These are phyloP conservation scores for Leccinellum rugosiceps DNA, from an alignment of 768 basidiomycete genomes.

Conservation along the genomic window DNA sequence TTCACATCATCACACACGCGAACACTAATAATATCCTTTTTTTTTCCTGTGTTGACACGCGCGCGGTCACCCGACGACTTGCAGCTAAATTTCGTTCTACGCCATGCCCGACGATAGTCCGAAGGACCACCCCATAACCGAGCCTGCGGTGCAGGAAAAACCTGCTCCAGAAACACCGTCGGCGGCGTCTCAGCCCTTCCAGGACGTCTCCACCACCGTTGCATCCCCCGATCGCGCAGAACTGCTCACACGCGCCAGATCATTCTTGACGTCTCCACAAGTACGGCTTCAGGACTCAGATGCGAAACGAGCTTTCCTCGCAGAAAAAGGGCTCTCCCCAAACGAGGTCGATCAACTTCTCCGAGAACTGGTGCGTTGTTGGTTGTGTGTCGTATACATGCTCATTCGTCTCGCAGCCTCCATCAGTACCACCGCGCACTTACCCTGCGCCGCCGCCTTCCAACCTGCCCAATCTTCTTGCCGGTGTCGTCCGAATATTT, in stretches of 20 bases:
- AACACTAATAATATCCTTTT: neutral
- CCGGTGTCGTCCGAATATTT: conserved; percentile 57
- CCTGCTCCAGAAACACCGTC: neutral
- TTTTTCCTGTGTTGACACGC: too few relatives aligned
- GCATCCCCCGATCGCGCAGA: conserved; percentile 34
- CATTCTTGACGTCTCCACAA: conserved; percentile 66
- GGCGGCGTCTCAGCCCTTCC: neutral
- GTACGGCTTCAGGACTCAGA: conserved; percentile 52
- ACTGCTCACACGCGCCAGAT: conserved; percentile 52
- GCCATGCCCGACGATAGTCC: conserved; percentile 17
- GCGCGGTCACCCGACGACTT: too few relatives aligned
- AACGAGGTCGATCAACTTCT: conserved; percentile 59
- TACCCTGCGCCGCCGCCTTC: conserved; percentile 73
- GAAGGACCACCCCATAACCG: neutral
- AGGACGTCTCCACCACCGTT: neutral
- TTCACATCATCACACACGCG: conserved; percentile 6
- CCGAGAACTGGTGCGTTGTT: conserved; percentile 47
- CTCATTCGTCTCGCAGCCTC: conserved; percentile 31
- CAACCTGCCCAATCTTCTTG: conserved; percentile 61
- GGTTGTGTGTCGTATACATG: neutral
- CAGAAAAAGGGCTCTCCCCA: conserved; percentile 66
- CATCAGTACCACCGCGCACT: conserved; percentile 63
- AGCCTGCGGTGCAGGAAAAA: neutral
- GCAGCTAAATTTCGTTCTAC: too few relatives aligned
- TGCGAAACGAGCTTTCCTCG: conserved; percentile 62